Evolutionary conservation across 2,329 filamentous ascomycete species (phyloP).

Genomic region (Paracoccidioides brasiliensis): DNA sequence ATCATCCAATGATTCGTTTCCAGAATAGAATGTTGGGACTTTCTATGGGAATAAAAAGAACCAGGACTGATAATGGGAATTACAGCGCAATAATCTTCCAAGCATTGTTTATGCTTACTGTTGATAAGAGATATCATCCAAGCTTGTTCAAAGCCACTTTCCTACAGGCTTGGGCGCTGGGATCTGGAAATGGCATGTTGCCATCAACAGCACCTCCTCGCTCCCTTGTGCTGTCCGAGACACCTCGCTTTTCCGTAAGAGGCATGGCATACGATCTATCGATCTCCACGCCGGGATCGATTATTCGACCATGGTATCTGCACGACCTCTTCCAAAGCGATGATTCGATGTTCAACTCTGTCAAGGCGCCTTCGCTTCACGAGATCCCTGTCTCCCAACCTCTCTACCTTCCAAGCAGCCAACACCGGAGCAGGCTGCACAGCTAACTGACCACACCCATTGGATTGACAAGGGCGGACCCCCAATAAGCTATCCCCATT

Average conservation of each 20-base stretch:
- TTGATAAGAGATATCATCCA: not conserved
- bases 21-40: no score
- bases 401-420: not conserved
- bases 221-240: not conserved
- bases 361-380: not conserved
- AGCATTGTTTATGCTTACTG: not conserved
- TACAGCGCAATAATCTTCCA: no score
- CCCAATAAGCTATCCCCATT: slow-evolving; percentile 1
- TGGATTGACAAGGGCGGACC: not conserved
- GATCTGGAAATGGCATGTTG: not conserved
- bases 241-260: slow-evolving; percentile 1
- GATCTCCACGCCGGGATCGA: not conserved
- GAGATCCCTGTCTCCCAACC: not conserved
- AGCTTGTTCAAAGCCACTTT: not conserved
- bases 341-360: not conserved
- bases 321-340: not conserved
- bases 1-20: no score
- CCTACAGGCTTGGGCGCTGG: not conserved
- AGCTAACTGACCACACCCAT: not conserved
- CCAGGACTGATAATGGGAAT: not conserved
- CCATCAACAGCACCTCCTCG: not conserved
- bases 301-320: not conserved
- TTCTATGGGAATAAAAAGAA: not conserved
- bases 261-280: slow-evolving; percentile 3
- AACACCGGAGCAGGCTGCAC: not conserved